Evolutionary conservation across 139 green algal genomes (phyloP).

Genomic region (Chlorella sp.): DNA sequence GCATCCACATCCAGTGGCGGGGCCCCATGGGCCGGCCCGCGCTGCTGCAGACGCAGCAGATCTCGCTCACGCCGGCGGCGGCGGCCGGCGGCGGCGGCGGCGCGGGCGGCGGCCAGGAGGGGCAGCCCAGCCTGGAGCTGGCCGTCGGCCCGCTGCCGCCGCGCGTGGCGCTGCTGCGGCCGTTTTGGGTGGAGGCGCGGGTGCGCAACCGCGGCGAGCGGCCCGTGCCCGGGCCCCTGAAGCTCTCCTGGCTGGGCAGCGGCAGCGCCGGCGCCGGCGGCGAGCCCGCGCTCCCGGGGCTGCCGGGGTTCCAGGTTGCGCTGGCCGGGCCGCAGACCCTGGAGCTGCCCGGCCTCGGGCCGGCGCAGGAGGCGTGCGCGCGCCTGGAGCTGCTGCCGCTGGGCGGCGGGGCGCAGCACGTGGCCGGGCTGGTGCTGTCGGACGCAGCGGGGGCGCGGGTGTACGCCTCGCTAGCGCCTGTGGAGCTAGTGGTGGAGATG

Average conservation of each 20-base stretch:
- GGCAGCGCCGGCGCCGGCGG: background rate
- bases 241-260: background rate
- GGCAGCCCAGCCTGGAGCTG: background rate
- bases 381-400: constrained; percentile 10
- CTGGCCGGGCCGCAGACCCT: background rate
- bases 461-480: background rate
- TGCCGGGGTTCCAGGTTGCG: background rate
- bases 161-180: background rate
- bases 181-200: background rate
- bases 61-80: constrained; percentile 21
- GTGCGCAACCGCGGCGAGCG: background rate
- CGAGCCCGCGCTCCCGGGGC: background rate
- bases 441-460: background rate
- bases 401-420: background rate
- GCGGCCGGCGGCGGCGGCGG: background rate
- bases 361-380: background rate
- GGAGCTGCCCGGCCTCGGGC: background rate
- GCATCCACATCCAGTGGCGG: constrained; percentile 64
- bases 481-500: constrained; percentile 24
- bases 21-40: constrained; percentile 55
- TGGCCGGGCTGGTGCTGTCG: background rate
- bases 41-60: constrained; percentile 67
- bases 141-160: background rate
- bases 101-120: background rate
- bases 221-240: constrained; percentile 8